Evolutionary conservation across 2,329 filamentous ascomycete genomes (phyloP).

Genomic region (Fusarium lateritium): DNA sequence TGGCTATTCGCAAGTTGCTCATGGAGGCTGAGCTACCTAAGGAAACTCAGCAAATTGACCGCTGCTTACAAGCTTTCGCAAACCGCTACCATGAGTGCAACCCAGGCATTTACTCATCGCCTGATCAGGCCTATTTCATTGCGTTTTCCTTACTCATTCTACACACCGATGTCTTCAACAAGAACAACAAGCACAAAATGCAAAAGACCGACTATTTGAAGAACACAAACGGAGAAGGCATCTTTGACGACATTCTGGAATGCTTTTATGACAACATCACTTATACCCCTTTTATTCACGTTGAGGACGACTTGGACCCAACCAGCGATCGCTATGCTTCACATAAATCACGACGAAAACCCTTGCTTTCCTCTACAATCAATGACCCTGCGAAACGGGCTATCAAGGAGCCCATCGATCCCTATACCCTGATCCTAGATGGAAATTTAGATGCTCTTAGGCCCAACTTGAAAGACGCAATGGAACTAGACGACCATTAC

Average conservation of each 20-base stretch:
- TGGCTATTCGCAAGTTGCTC: conserved; percentile 94
- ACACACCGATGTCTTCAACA: conserved; percentile 99
- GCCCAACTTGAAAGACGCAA: conserved; percentile 90
- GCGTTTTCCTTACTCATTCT: conserved; percentile 96
- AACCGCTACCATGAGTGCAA: conserved; percentile 99
- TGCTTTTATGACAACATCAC: conserved; percentile 99
- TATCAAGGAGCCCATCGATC: conserved; percentile 89
- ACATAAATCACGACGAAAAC: conserved; percentile 79
- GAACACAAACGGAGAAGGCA: conserved; percentile 91
- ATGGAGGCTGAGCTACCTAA: conserved; percentile 98
- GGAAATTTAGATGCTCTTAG: conserved; percentile 86
- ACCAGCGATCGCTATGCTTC: conserved; percentile 80
- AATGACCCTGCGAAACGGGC: conserved; percentile 69
- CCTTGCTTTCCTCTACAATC: conserved; percentile 76
- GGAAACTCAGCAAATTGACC: conserved; percentile 97
- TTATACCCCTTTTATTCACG: conserved; percentile 98
- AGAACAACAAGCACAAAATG: conserved; percentile 99
- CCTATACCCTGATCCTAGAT: conserved; percentile 94
- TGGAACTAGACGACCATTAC: conserved; percentile 93
- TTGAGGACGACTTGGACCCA: conserved; percentile 90
- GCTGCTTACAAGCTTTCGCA: conserved; percentile 93
- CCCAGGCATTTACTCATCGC: conserved; percentile 90
- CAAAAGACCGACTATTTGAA: conserved; percentile 95
- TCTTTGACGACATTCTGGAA: conserved; percentile 93
- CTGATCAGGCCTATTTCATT: conserved; percentile 98